These are phyloP conservation scores for Clavulina sp. DNA, from an alignment of 768 basidiomycete species.

Conservation along the genomic window DNA sequence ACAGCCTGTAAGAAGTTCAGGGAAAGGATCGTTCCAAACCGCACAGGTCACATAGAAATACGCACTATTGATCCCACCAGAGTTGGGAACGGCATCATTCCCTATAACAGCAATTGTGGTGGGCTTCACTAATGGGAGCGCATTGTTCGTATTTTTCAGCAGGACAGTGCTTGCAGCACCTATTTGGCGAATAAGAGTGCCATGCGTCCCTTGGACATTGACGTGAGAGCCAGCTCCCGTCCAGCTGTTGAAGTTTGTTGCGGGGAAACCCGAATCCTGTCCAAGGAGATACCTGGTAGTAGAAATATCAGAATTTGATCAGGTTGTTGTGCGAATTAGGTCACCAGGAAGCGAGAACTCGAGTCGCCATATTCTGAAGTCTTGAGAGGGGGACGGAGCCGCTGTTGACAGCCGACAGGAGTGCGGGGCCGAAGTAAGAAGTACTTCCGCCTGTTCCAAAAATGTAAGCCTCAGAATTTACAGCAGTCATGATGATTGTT, in stretches of 20 bases:
- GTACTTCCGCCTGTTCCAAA: too few species aligned
- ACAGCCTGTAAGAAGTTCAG: slow-evolving; percentile 12
- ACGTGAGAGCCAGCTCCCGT: slow-evolving; percentile 13
- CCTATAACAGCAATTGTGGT: slow-evolving; percentile 37
- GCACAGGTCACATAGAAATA: slow-evolving; percentile 13
- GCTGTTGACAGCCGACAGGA: slow-evolving; percentile 54
- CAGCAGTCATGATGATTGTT: too few species aligned
- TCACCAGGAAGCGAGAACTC: slow-evolving; percentile 51
- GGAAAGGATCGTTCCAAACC: background rate
- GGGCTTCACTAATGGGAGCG: slow-evolving; percentile 30
- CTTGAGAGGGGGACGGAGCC: slow-evolving; percentile 49
- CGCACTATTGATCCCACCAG: slow-evolving; percentile 36
- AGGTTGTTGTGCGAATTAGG: background rate
- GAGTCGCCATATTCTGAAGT: slow-evolving; percentile 51
- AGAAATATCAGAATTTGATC: background rate
- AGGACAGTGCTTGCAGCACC: slow-evolving; percentile 49
- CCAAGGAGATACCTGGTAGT: slow-evolving; percentile 40
- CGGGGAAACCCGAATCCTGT: slow-evolving; percentile 51
- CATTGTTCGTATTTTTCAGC: slow-evolving; percentile 36
- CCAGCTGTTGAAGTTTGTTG: background rate
- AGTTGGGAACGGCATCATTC: slow-evolving; percentile 35
- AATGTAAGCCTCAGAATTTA: too few species aligned
- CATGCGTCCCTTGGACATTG: slow-evolving; percentile 46
- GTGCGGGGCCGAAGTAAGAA: slow-evolving; percentile 24
- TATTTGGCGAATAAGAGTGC: slow-evolving; percentile 32